Conservation (phyloP, 2,329 filamentous ascomycete species). For the Pseudopithomyces chartarum region DNA sequence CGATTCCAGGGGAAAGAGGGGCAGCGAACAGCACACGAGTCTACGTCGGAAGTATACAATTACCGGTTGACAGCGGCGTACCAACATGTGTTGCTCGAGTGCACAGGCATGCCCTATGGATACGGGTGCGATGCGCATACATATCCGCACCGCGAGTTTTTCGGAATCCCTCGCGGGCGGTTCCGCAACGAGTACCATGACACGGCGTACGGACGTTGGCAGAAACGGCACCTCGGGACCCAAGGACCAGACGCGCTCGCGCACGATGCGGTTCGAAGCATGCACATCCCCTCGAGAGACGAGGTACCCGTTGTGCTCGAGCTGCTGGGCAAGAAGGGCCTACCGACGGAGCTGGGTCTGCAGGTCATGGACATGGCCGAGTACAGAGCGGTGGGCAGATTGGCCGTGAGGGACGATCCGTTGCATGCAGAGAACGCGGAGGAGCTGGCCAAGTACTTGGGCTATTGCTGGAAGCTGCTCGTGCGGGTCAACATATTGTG, state of each 20-base stretch:
- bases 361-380: slow-evolving; percentile 12
- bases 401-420: slow-evolving; percentile 9
- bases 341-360: slow-evolving; percentile 15
- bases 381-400: slow-evolving; percentile 3
- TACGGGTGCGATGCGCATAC: background rate
- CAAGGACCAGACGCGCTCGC: background rate
- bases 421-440: slow-evolving; percentile 11
- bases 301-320: slow-evolving; percentile 11
- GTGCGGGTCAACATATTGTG: background rate
- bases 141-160: slow-evolving; percentile 3
- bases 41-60: background rate
- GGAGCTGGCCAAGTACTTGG: slow-evolving; percentile 15
- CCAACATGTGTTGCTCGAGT: background rate
- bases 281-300: background rate
- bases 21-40: too few species aligned
- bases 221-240: background rate
- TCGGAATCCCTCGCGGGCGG: background rate
- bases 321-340: slow-evolving; percentile 5
- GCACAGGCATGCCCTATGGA: slow-evolving; percentile 3
- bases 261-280: background rate
- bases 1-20: background rate
- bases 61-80: background rate
- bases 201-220: background rate
- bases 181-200: background rate
- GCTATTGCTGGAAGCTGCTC: slow-evolving; percentile 6